Base-by-base conservation (phyloP, 805 yeast genomes). In the Lachancea sp. region DNA sequence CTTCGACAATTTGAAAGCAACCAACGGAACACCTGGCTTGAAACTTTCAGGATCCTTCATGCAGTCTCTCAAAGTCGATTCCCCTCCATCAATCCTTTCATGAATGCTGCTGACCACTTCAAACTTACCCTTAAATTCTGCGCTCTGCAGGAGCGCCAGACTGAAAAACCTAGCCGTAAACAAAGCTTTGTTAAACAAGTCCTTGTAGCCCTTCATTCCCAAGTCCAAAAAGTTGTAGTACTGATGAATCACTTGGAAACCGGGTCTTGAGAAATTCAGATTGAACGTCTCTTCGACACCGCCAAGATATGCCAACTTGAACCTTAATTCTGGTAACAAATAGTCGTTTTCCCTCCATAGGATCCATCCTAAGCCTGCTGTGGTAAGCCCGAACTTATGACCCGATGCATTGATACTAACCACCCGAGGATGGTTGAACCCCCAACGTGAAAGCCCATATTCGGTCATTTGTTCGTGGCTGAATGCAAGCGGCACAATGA, bases 341-440 rank as follows among this genome's bases (percentile, higher is more conserved):
- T 71, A 72, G 29, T 65, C 50, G 31, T 70, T 68, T 57, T 78
- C 78, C 58, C 80, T 77, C 87, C 95, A 89, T 40, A 88, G 64
- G 46, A 88, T 78, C 96, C 96, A 88, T 40, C 97, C 97, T 38
- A 85, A 71, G 31, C 97, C 97, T 8, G 90, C 95, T 19, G 94
- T 77, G 22, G 89, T 83, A 36, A 88, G 69, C 25, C 97, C 97
- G 64, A 84, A 88, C 65, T 88, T 88, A 67, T 88, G 97, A 44
- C 96, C 96, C 1, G 95, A 83, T 8, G 94, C 76, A 67, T 87
- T 89, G 65, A 88, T 87, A 22, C 89, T 79, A 47, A 74, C 77
- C 34, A 88, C 97, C 45, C 96, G 72, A 19, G 76, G 75, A 35
- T 83, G 58, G 46, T 78, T 67, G 66, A 88, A 89, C 61, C 87